phyloP scores from a whole-genome alignment of 371 early-diverging fungal genomes.

The Apophysomyces elegans region DNA sequence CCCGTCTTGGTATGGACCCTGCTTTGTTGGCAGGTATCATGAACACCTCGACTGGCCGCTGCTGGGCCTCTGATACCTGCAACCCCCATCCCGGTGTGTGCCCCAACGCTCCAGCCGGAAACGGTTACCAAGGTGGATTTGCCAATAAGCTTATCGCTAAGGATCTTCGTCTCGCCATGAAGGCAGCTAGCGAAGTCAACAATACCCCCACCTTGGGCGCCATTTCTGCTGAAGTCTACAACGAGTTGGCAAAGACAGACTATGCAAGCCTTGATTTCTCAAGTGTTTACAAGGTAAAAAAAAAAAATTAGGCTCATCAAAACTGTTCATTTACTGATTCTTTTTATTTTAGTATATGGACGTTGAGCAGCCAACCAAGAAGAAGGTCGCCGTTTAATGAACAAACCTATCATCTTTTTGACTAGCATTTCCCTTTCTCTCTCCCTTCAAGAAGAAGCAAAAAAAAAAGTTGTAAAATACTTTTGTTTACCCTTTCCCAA shows the following conservation, averaged over 20 bases:
- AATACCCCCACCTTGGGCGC: slow-evolving; percentile 76
- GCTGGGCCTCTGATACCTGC: slow-evolving; percentile 92
- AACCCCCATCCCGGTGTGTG: slow-evolving; percentile 92
- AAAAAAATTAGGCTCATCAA: not conserved
- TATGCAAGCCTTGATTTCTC: slow-evolving; percentile 76
- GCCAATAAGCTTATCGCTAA: slow-evolving; percentile 90
- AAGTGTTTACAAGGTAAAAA: slow-evolving; percentile 69
- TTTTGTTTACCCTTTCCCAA: not conserved
- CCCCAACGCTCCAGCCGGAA: slow-evolving; percentile 81
- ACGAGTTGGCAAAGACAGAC: slow-evolving; percentile 59
- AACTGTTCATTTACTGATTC: not conserved
- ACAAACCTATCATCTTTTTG: no score
- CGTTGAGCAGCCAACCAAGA: not conserved
- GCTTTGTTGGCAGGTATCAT: slow-evolving; percentile 82
- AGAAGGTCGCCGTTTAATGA: slow-evolving; percentile 1
- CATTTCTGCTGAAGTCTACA: slow-evolving; percentile 82
- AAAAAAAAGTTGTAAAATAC: no score
- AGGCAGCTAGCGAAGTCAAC: slow-evolving; percentile 84
- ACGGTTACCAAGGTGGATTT: slow-evolving; percentile 92
- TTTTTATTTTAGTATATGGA: slow-evolving; percentile 22
- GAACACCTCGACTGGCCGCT: slow-evolving; percentile 89
- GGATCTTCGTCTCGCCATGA: slow-evolving; percentile 90
- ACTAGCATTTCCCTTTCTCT: no score
- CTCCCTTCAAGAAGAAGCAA: no score
- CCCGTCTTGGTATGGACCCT: slow-evolving; percentile 90